phyloP scores from a whole-genome alignment of 495 filamentous ascomycete genomes.

The Rusavskia elegans region DNA sequence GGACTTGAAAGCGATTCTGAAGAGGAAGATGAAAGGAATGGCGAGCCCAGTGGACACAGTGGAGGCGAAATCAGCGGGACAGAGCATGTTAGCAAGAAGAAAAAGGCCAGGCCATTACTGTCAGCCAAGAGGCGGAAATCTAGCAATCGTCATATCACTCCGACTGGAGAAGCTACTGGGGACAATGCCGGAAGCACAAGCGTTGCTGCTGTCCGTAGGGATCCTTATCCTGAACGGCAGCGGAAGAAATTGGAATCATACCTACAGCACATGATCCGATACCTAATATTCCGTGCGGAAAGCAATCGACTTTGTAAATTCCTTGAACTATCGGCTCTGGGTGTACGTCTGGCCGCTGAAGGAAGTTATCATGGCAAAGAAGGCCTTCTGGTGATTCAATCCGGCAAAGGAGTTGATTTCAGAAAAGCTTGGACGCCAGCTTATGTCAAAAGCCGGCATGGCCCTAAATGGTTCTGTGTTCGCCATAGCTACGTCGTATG shows the following conservation, averaged over 20 bases:
- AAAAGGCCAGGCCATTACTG: conserved; percentile 51
- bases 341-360: conserved; percentile 88
- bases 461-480: conserved; percentile 95
- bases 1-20: conserved; percentile 71
- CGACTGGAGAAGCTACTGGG: conserved; percentile 28
- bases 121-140: conserved; percentile 37
- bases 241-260: conserved; percentile 80
- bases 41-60: conserved; percentile 38
- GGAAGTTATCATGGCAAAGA: conserved; percentile 97
- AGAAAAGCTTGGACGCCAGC: conserved; percentile 61
- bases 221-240: conserved; percentile 52
- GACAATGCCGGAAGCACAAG: conserved; percentile 22
- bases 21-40: conserved; percentile 65
- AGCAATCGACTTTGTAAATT: conserved; percentile 95
- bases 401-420: conserved; percentile 81
- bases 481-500: conserved; percentile 94
- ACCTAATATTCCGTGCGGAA: conserved; percentile 88
- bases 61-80: conserved; percentile 40
- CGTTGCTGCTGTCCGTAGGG: conserved; percentile 23
- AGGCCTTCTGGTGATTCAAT: conserved; percentile 81
- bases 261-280: conserved; percentile 83
- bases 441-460: conserved; percentile 63
- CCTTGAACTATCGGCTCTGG: conserved; percentile 83
- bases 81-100: conserved; percentile 36
- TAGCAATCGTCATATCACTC: conserved; percentile 16